Evolutionary conservation across 202 grass and related monocot genomes (phyloP), one percentile per base, ranked within the genome.

Genomic region (Bolboschoenoplectus hybrid): DNA sequence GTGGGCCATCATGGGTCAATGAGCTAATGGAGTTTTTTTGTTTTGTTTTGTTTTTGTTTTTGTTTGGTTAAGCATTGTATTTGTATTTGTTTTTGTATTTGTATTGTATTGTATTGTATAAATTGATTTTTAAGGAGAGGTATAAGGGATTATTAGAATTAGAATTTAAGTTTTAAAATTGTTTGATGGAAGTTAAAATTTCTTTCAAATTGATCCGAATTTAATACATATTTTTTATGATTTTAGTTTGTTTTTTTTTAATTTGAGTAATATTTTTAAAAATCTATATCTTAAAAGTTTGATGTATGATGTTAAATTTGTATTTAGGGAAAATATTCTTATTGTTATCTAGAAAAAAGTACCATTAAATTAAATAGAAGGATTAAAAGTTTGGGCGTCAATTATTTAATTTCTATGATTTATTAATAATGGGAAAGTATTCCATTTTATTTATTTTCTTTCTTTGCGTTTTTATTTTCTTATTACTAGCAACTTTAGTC

Each of bases 21-120:
- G 56, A 13, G 26, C 63, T 38, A 13, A 83, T 51, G 61, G n/a
- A 55, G 0, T 34, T 82, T 82, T 82, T 20, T 69, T 66, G n/a
- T n/a, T 66, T 83, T 83, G 44, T 67, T 67, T 67, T 19, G 60
- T 65, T 71, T n/a, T 45, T 45, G 67, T 55, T 12, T 32, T 52
- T 35, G 55, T 56, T 57, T 5, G 1, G 51, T 40, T 39, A 1
- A 65, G 63, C 32, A 58, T 4, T 58, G 56, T 17, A 1, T 58
- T 58, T 26, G 26, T 26, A 26, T 67, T 67, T 19, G 60, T 65
- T 71, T n/a, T 45, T 45, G 67, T 55, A 10, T 32, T 52, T 35
- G 55, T 56, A 40, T 5, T 0, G 32, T 40, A 38, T 0, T 35
- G 63, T 11, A 58, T 4, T 58, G 56, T 17, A 1, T 58, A 17